Percentiles rank a stretch among this genome's conserved stretches.
Conservation (phyloP, 2,329 filamentous ascomycete genomes). For the Cladosporium sp. region DNA sequence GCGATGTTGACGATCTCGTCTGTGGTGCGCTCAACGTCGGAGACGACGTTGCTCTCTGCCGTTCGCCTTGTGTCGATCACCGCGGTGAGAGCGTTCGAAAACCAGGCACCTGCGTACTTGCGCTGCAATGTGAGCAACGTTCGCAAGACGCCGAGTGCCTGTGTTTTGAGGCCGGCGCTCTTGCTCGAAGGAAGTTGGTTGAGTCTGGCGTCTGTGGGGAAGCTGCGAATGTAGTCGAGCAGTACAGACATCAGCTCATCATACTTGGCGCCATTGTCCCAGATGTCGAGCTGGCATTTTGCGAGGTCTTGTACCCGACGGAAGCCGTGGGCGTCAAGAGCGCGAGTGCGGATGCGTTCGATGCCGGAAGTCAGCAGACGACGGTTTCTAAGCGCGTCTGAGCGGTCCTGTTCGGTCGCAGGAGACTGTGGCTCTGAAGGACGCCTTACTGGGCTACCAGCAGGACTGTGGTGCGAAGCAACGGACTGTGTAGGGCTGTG, state of each 20-base stretch:
- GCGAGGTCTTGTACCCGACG: slow-evolving; percentile 72
- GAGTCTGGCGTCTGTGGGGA: slow-evolving; percentile 40
- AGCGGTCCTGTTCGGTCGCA: slow-evolving; percentile 32
- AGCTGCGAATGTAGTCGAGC: slow-evolving; percentile 65
- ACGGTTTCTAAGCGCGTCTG: slow-evolving; percentile 41
- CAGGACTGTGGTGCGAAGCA: slow-evolving; percentile 27
- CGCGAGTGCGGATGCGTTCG: slow-evolving; percentile 64
- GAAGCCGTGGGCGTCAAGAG: slow-evolving; percentile 78
- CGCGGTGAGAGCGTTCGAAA: slow-evolving; percentile 63
- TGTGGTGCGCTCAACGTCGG: slow-evolving; percentile 68
- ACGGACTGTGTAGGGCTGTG: slow-evolving; percentile 27
- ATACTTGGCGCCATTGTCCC: slow-evolving; percentile 66
- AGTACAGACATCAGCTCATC: slow-evolving; percentile 63
- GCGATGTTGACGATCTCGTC: slow-evolving; percentile 67
- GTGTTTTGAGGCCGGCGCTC: slow-evolving; percentile 60
- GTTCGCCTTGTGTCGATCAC: slow-evolving; percentile 61
- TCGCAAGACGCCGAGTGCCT: slow-evolving; percentile 70
- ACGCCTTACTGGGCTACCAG: slow-evolving; percentile 24
- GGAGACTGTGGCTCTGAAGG: slow-evolving; percentile 18
- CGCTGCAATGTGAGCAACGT: slow-evolving; percentile 66
- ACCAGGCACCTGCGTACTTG: slow-evolving; percentile 62
- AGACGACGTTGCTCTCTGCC: slow-evolving; percentile 69
- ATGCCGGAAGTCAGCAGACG: slow-evolving; percentile 71
- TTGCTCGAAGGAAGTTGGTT: slow-evolving; percentile 31
- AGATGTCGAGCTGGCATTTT: slow-evolving; percentile 58